A percentile compares a stretch with the other conserved stretches of the same genome.
phyloP scores from a whole-genome alignment of 805 yeast genomes.

The Metschnikowia cubensis region DNA sequence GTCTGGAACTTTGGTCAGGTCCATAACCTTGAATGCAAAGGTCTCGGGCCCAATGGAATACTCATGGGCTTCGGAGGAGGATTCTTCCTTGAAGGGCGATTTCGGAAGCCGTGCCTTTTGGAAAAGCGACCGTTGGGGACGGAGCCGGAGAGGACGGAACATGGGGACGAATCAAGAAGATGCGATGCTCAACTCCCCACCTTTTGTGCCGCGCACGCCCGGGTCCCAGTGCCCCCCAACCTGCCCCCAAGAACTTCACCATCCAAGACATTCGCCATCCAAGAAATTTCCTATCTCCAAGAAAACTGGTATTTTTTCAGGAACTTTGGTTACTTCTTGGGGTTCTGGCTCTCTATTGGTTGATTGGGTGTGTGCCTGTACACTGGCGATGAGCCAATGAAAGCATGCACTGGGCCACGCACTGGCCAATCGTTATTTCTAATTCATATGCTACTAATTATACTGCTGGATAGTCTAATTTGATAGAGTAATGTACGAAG shows the following conservation, averaged over 20 bases:
- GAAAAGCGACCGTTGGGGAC: constrained; percentile 18
- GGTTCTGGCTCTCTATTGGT: no score
- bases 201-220: constrained; percentile 2
- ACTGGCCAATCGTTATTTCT: no score
- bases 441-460: no score
- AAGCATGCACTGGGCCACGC: no score
- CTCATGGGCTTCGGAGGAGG: constrained; percentile 32
- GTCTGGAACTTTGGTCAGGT: not conserved
- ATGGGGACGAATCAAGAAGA: not conserved
- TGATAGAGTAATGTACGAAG: no score
- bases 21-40: constrained; percentile 39
- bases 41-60: constrained; percentile 45
- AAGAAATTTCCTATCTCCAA: no score
- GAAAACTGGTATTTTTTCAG: no score
- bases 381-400: no score
- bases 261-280: not conserved
- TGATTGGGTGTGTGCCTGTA: no score
- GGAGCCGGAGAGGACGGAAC: not conserved
- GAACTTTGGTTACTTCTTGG: no score
- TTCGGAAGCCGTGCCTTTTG: constrained; percentile 19
- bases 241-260: not conserved
- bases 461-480: no score
- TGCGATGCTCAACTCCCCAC: constrained; percentile 2
- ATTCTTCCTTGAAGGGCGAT: constrained; percentile 16
- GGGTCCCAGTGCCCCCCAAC: no score